Evolutionary conservation across 306 rosid species (phyloP).

Genomic region (Medicago truncatula): MtrunA17r5.0-ANR NC_053042.1:17307001-17307500

Average conservation of each 20-base stretch:
- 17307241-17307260: slow-evolving; percentile 43
- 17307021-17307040: slow-evolving; percentile 63
- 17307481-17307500: too few relatives aligned
- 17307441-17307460: too few relatives aligned
- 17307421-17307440: background rate
- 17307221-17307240: slow-evolving; percentile 45
- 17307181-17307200: slow-evolving; percentile 52
- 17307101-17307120: slow-evolving; percentile 46
- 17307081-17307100: slow-evolving; percentile 56
- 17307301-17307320: slow-evolving; percentile 41
- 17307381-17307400: background rate
- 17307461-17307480: background rate
- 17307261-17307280: slow-evolving; percentile 45
- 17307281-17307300: slow-evolving; percentile 48
- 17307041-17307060: slow-evolving; percentile 52
- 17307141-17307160: slow-evolving; percentile 51
- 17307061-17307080: slow-evolving; percentile 46
- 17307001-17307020: slow-evolving; percentile 52
- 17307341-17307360: slow-evolving; percentile 38
- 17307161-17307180: slow-evolving; percentile 58
- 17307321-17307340: slow-evolving; percentile 37
- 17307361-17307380: slow-evolving; percentile 16
- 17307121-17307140: slow-evolving; percentile 49
- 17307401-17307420: background rate
- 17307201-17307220: slow-evolving; percentile 42